Conservation (phyloP, 2,329 filamentous ascomycete species). For the Basipetospora sp. region DNA sequence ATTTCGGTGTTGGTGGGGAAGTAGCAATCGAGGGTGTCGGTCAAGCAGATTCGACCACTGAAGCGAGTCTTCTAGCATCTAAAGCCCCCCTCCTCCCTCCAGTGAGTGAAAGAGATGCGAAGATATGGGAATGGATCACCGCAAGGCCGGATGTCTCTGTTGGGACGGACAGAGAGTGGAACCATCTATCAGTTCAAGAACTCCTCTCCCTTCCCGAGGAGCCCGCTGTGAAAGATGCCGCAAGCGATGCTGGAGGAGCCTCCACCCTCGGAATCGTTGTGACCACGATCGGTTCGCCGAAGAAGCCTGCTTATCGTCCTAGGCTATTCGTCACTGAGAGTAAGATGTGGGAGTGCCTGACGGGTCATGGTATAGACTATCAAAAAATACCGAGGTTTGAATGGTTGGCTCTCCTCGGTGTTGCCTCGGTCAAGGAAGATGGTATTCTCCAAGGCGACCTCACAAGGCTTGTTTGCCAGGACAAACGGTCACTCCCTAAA, state of each 20-base stretch:
- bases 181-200: constrained; percentile 10
- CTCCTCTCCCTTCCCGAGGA: constrained; percentile 9
- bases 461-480: constrained; percentile 41
- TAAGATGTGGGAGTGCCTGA: constrained; percentile 43
- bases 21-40: neutral
- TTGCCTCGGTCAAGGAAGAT: constrained; percentile 36
- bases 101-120: constrained; percentile 3
- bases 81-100: neutral
- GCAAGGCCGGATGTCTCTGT: constrained; percentile 12
- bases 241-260: neutral
- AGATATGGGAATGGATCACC: constrained; percentile 13
- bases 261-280: neutral
- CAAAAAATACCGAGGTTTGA: constrained; percentile 43
- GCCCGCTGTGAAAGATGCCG: neutral
- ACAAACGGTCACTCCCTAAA: constrained; percentile 49
- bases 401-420: constrained; percentile 43
- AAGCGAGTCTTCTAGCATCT: neutral
- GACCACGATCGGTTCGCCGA: neutral
- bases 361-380: constrained; percentile 43
- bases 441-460: constrained; percentile 49
- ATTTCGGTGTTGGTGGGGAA: neutral
- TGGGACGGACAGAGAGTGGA: constrained; percentile 10
- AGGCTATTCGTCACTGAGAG: constrained; percentile 37
- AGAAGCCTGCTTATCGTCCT: constrained; percentile 10
- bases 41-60: too few relatives aligned